A percentile compares a stretch with the other conserved stretches of the same genome.
Conservation (phyloP, 1,284 basidiomycete species). For the Moesziomyces antarcticus region DNA sequence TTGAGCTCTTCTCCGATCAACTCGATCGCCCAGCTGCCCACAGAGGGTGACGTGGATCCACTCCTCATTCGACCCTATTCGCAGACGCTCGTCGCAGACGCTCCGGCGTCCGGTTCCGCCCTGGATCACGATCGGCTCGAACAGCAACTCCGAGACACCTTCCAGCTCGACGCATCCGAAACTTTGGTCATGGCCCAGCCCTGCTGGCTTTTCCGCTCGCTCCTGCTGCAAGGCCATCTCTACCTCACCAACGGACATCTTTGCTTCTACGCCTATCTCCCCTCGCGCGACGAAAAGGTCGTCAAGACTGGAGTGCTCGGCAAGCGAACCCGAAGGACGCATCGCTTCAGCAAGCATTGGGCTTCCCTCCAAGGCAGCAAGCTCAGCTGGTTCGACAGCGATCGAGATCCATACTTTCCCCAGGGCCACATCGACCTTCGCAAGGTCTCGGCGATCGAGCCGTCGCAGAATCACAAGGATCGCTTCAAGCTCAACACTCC, state of each 20-base stretch:
- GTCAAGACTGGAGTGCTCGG: conserved; percentile 42
- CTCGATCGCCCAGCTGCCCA: conserved; percentile 1
- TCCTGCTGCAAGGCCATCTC: conserved; percentile 91
- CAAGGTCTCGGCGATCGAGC: conserved; percentile 88
- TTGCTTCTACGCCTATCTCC: conserved; percentile 95
- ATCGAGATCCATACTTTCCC: conserved; percentile 92
- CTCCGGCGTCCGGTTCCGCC: neutral
- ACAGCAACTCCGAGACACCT: conserved; percentile 40
- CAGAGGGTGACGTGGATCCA: conserved; percentile 3
- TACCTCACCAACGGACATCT: conserved; percentile 90
- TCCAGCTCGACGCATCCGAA: conserved; percentile 43
- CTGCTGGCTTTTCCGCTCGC: conserved; percentile 65
- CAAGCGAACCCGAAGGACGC: conserved; percentile 54
- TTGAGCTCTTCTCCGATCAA: neutral
- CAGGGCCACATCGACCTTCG: conserved; percentile 92
- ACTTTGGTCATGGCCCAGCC: conserved; percentile 39
- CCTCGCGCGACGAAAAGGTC: conserved; percentile 46
- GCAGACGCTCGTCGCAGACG: conserved; percentile 1
- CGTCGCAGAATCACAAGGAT: conserved; percentile 73
- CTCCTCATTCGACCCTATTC: conserved; percentile 30
- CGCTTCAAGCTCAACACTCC: conserved; percentile 67
- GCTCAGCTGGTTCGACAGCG: conserved; percentile 61
- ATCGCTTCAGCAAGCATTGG: conserved; percentile 59
- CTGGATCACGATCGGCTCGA: conserved; percentile 29
- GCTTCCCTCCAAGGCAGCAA: conserved; percentile 51